phyloP scores from a whole-genome alignment of 768 basidiomycete species.

The Pluteus cervinus region DNA sequence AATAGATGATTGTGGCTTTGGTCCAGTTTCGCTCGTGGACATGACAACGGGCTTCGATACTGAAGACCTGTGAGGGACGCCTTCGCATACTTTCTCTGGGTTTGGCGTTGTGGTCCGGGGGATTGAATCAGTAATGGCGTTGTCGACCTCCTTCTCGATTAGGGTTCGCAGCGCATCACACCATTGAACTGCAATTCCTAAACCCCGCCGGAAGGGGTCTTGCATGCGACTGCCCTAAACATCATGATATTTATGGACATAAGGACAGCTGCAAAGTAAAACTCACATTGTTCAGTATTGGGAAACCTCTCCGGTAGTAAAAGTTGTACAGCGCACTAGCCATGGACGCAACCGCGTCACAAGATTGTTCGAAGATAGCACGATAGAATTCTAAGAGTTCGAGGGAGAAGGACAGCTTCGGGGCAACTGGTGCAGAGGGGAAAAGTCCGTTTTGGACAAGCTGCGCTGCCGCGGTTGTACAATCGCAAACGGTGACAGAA shows the following conservation, averaged over 20 bases:
- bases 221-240: slow-evolving; percentile 16
- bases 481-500: slow-evolving; percentile 12
- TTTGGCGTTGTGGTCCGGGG: too few species aligned
- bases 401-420: slow-evolving; percentile 19
- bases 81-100: too few species aligned
- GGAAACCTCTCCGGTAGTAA: slow-evolving; percentile 21
- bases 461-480: slow-evolving; percentile 13
- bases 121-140: slow-evolving; percentile 3
- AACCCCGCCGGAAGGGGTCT: slow-evolving; percentile 22
- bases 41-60: too few species aligned
- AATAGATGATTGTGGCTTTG: too few species aligned
- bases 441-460: slow-evolving; percentile 27
- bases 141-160: slow-evolving; percentile 6
- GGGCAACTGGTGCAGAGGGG: slow-evolving; percentile 19
- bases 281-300: slow-evolving; percentile 12
- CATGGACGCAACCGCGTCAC: slow-evolving; percentile 26
- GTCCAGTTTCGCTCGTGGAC: too few species aligned
- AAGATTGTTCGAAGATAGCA: slow-evolving; percentile 28
- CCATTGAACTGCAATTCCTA: slow-evolving; percentile 9
- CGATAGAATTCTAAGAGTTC: slow-evolving; percentile 26
- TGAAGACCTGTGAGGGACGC: too few species aligned
- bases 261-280: not conserved
- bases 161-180: slow-evolving; percentile 4
- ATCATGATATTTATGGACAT: not conserved
- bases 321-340: slow-evolving; percentile 20